Conservation (phyloP, 345 rosid genomes). For the Noccaea bulbosa region DNA sequence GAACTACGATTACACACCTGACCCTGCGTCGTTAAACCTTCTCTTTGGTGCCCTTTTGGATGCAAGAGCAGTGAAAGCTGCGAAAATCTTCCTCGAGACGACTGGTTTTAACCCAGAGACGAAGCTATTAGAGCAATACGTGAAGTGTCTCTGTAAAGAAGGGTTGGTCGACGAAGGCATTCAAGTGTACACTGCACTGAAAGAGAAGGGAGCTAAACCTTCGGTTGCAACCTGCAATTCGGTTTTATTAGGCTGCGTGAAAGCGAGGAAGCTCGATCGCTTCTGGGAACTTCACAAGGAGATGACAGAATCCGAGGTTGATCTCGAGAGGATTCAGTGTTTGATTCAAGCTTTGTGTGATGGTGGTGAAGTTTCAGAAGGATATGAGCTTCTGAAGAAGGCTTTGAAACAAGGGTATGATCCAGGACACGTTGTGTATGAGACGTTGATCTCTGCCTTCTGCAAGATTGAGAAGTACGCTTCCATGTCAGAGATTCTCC, state of each 20-base stretch:
- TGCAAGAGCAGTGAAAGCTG: constrained; percentile 55
- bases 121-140: constrained; percentile 50
- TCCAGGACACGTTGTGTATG: constrained; percentile 60
- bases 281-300: constrained; percentile 57
- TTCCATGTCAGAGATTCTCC: constrained; percentile 54
- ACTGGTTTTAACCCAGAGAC: constrained; percentile 50
- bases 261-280: constrained; percentile 44
- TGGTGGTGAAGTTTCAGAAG: constrained; percentile 46
- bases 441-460: constrained; percentile 57
- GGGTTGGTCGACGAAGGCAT: constrained; percentile 58
- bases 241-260: constrained; percentile 53
- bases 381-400: constrained; percentile 48
- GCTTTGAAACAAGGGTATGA: constrained; percentile 49
- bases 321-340: constrained; percentile 53
- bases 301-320: constrained; percentile 50
- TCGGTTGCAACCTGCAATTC: constrained; percentile 55
- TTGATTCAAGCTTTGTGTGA: constrained; percentile 66
- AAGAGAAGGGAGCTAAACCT: constrained; percentile 40
- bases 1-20: constrained; percentile 44
- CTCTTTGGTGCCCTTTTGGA: constrained; percentile 68
- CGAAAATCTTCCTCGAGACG: constrained; percentile 49
- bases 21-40: constrained; percentile 49
- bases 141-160: constrained; percentile 56
- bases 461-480: constrained; percentile 59
- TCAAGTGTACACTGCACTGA: constrained; percentile 44